phyloP scores from a whole-genome alignment of 805 yeast species.

The Candida hispaniensis region DNA sequence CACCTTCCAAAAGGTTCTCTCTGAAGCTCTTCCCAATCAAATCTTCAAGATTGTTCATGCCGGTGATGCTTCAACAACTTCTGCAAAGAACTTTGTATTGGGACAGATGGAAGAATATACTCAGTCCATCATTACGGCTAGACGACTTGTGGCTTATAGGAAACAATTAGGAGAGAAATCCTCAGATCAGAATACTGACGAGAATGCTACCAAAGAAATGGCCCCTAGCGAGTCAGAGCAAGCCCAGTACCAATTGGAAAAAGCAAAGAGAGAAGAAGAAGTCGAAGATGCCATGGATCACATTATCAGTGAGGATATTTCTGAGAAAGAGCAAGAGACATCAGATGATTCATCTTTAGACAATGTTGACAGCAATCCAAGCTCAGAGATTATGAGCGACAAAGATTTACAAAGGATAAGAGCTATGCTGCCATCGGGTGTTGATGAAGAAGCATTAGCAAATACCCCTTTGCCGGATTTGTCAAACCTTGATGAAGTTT shows the following conservation, averaged over 20 bases:
- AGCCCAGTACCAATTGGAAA: conserved; percentile 26
- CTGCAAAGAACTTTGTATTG: conserved; percentile 49
- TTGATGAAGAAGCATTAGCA: conserved; percentile 15
- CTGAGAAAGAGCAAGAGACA: too few species aligned
- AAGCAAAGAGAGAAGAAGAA: conserved; percentile 19
- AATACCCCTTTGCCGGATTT: conserved; percentile 6
- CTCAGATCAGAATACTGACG: conserved; percentile 3
- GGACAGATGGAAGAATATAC: conserved; percentile 18
- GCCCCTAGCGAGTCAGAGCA: conserved; percentile 26
- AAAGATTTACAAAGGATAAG: too few species aligned
- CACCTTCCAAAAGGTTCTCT: conserved; percentile 56
- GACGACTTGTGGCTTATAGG: conserved; percentile 5
- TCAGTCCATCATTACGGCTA: conserved; percentile 9
- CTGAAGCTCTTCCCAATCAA: conserved; percentile 72
- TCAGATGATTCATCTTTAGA: too few species aligned
- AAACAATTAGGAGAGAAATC: neutral
- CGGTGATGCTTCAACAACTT: conserved; percentile 66
- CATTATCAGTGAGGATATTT: conserved; percentile 10
- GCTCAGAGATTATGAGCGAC: too few species aligned
- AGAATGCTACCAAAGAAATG: conserved; percentile 31
- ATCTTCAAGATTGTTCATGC: conserved; percentile 66
- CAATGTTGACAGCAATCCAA: too few species aligned
- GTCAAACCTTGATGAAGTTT: conserved; percentile 40
- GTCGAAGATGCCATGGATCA: conserved; percentile 11
- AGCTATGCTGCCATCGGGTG: conserved; percentile 11